Conservation (phyloP, 1,284 basidiomycete genomes). For the Melampsora americana region DNA sequence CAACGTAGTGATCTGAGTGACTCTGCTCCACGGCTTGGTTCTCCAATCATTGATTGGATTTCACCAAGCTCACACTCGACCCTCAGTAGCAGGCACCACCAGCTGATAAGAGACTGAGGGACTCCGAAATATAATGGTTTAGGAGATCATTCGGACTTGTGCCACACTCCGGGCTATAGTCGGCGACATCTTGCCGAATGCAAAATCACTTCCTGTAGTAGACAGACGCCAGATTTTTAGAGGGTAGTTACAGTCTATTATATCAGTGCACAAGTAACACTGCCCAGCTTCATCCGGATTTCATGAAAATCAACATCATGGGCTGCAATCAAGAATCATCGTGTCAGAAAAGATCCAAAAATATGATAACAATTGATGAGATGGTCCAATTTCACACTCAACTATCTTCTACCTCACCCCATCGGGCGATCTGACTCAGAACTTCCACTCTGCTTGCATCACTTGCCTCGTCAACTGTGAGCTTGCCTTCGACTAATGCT, state of each 20-base stretch:
- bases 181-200: no score
- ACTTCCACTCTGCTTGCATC: constrained; percentile 88
- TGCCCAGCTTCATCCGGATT: constrained; percentile 39
- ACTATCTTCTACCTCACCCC: constrained; percentile 99
- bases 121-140: no score
- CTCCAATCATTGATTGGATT: no score
- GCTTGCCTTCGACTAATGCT: constrained; percentile 71
- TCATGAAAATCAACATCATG: constrained; percentile 43
- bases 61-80: no score
- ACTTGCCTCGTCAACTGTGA: constrained; percentile 80
- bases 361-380: not conserved
- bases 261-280: constrained; percentile 27
- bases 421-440: constrained; percentile 85
- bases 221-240: no score
- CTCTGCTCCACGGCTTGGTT: no score
- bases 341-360: not conserved
- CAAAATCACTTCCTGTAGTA: no score
- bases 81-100: no score
- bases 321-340: not conserved
- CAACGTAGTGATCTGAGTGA: no score
- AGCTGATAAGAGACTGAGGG: no score
- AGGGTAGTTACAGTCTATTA: not conserved
- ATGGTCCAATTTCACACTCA: constrained; percentile 26
- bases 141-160: no score
- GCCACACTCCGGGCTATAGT: no score